Evolutionary conservation across 257 asterid species (phyloP), one percentile per base, ranked within the genome.

Genomic region (Lantana camara): DNA sequence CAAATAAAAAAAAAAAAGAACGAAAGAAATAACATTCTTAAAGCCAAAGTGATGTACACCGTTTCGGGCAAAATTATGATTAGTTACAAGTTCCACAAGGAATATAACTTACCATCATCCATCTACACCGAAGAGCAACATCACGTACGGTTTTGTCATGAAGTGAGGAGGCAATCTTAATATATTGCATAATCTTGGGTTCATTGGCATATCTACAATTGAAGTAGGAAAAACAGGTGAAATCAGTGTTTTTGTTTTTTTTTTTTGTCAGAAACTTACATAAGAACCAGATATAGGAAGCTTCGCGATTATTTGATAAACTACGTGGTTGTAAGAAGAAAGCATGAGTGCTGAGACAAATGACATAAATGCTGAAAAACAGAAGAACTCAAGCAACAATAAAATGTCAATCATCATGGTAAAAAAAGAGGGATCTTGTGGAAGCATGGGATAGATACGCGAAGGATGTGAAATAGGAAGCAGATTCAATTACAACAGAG

Each of bases 111-210:
- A 90, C 97, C 80, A 64, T 69, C 85, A 87, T 87, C 97, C 97
- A 90, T 83, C 89, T 83, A 83, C 97, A 87, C 60, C 97, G 85
- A 72, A 90, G 80, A 61, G 97, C 97, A 64, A 90, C 97, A 63
- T 90, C 97, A 4, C 97, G 91, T 11, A 90, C 96, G 63, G 84
- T 87, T 77, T 90, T 90, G 58, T 90, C 95, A 4, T 79, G 87
- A 69, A 90, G 90, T 15, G 75, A 55, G 30, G 97, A 90, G 16
- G 95, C 96, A 61, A 87, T 90, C 77, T 90, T 90, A 57, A 90
- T 82, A 54, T 87, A 90, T 76, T 75, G 86, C 90, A 83, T 60
- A 57, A 90, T 83, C 38, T 74, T 73, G 64, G 96, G 96, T 71
- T 90, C 97, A 53, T 80, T 78, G 32, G 84, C 78, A 72, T 66